phyloP scores from a whole-genome alignment of 108 stramenopile species.

The Epipyxis sp. region DNA sequence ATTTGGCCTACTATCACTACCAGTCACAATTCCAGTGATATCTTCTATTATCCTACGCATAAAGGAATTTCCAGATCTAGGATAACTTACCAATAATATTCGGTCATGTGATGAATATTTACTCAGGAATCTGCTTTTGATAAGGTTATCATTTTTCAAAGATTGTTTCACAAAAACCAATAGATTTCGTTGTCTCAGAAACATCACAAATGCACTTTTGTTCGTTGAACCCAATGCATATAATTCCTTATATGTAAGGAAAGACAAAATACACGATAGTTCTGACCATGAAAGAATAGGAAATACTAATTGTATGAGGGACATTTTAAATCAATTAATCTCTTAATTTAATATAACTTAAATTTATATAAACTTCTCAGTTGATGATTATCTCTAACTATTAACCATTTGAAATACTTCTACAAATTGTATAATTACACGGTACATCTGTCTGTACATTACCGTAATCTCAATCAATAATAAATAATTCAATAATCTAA shows the following conservation, averaged over 20 bases:
- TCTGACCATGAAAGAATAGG: background rate
- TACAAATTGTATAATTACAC: no score
- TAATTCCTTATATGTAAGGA: slow-evolving; percentile 6
- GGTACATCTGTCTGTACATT: no score
- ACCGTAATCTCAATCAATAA: no score
- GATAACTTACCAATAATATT: slow-evolving; percentile 71
- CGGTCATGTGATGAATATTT: background rate
- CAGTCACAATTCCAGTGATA: slow-evolving; percentile 72
- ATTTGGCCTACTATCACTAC: slow-evolving; percentile 78
- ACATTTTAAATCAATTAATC: background rate
- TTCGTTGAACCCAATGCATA: background rate
- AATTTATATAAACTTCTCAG: no score
- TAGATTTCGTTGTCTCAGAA: background rate
- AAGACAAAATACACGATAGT: slow-evolving; percentile 11
- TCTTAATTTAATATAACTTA: background rate
- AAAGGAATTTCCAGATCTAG: slow-evolving; percentile 79
- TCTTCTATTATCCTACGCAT: slow-evolving; percentile 72
- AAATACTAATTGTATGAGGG: background rate
- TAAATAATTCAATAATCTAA: no score
- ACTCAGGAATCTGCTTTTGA: background rate
- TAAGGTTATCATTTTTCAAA: background rate
- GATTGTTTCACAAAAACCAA: background rate
- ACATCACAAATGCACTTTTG: slow-evolving; percentile 3
- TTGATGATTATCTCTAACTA: no score
- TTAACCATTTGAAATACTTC: no score